Evolutionary conservation across 2,329 filamentous ascomycete species (phyloP).

Genomic region (Beauveria sp.): DNA sequence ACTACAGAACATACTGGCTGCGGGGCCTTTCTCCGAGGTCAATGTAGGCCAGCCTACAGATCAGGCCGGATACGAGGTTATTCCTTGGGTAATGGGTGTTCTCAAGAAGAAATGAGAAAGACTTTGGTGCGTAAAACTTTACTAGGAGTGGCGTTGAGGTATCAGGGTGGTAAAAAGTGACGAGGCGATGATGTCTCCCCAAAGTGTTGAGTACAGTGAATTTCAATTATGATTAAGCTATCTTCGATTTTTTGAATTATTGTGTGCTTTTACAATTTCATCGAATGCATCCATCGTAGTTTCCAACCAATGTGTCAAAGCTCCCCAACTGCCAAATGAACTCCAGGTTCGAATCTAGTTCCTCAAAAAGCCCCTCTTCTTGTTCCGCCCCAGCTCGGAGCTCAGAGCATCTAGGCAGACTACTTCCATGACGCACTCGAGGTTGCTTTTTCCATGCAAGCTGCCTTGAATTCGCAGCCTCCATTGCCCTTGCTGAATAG

Average conservation of each 20-base stretch:
- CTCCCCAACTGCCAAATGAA: neutral
- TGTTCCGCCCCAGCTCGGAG: conserved; percentile 59
- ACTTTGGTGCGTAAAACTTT: neutral
- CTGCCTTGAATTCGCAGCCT: conserved; percentile 55
- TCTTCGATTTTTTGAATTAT: too few species aligned
- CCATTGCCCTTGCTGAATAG: conserved; percentile 64
- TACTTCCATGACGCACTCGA: conserved; percentile 66
- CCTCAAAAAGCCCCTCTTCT: conserved; percentile 53
- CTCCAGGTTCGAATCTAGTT: conserved; percentile 6
- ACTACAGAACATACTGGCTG: conserved; percentile 35
- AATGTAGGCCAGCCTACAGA: conserved; percentile 35
- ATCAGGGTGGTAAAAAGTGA: neutral
- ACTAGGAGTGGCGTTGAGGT: neutral
- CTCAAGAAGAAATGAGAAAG: conserved; percentile 37
- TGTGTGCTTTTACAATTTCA: neutral
- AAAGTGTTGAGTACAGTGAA: neutral
- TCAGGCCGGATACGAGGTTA: conserved; percentile 33
- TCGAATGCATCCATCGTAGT: neutral
- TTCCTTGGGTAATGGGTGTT: conserved; percentile 45
- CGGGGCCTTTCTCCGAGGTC: conserved; percentile 42
- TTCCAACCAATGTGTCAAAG: neutral
- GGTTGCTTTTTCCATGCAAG: conserved; percentile 40
- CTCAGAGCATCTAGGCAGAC: conserved; percentile 70
- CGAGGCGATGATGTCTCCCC: neutral
- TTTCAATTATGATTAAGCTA: neutral